Base-by-base conservation (phyloP, 306 rosid species). In the Lathyrus aphaca region DNA sequence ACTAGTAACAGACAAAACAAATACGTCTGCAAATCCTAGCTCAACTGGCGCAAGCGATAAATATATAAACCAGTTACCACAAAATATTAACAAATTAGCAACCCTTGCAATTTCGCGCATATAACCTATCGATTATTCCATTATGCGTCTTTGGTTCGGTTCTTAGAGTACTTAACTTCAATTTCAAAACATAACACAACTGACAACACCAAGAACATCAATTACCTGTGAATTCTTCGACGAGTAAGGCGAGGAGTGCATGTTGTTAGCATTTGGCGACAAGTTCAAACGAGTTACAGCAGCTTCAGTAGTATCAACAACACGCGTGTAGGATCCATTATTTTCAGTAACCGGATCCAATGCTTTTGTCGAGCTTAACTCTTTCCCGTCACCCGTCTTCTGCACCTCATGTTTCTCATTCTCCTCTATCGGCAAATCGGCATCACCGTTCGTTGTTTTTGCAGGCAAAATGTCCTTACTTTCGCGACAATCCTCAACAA, bases 161-260 rank as follows among this genome's bases (percentile, higher is more conserved):
- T 55, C 14, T 25, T 25, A 55, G 61, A 53, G 60, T 54, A 23
- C 35, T 54, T 18, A 23, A 55, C 38, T 55, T 25, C 37, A 55
- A 13, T 55, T 53, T 63, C 67, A 37, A 70, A 35, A 64, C 37
- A 37, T 58, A 44, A 21, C 44, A 58, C 23, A 32, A n/a, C n/a
- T n/a, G n/a, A n/a, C n/a, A n/a, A 69, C 27, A 68, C 38, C 17
- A 65, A 64, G 62, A 43, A 60, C 43, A 66, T 43, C 55, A 62
- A 66, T 78, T 82, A 89, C 97, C 87, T 73, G 77, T 3, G 82
- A 82, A 50, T 80, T 71, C 81, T 79, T 86, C 40, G 83, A 77
- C 9, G 88, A 79, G 75, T 73, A 59, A 45, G 96, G 88, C 56
- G 91, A 81, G 46, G 91, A 81, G 27, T 21, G 74, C 57, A 37